A percentile compares a stretch with the other conserved stretches of the same genome.
Evolutionary conservation across 164 flowering plant genomes (phyloP).

Genomic region (Stephania yunnanensis): DNA sequence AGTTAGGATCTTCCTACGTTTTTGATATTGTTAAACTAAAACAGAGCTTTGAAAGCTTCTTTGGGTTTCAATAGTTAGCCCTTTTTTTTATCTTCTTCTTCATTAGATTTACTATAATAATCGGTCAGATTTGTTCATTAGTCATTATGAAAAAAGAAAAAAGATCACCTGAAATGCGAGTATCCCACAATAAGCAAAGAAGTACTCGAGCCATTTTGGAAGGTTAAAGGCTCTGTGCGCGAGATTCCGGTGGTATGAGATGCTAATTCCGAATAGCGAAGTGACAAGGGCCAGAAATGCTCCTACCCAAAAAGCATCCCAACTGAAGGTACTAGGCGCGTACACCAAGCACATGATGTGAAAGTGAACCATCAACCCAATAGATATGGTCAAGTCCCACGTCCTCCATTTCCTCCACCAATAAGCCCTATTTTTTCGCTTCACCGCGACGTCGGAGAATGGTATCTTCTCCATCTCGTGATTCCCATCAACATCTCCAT

Average conservation of each 20-base stretch:
- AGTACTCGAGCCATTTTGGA: slow-evolving; percentile 83
- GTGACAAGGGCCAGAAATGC: slow-evolving; percentile 40
- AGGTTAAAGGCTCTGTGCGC: slow-evolving; percentile 76
- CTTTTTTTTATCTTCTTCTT: no score
- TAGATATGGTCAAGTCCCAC: slow-evolving; percentile 28
- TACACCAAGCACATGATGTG: slow-evolving; percentile 43
- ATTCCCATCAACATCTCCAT: no score
- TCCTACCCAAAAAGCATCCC: slow-evolving; percentile 51
- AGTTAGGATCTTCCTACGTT: no score
- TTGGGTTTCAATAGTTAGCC: no score
- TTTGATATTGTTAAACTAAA: no score
- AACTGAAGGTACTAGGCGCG: slow-evolving; percentile 60
- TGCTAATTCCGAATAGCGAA: slow-evolving; percentile 67
- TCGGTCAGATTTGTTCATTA: no score
- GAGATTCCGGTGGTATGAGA: slow-evolving; percentile 73
- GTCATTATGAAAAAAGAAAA: neutral
- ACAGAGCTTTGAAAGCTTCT: no score
- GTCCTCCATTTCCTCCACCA: slow-evolving; percentile 42
- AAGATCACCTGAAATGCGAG: slow-evolving; percentile 59
- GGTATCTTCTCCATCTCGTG: neutral
- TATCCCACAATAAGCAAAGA: slow-evolving; percentile 70
- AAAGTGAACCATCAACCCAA: slow-evolving; percentile 29
- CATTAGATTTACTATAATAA: no score
- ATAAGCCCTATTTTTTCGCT: slow-evolving; percentile 24
- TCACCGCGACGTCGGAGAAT: slow-evolving; percentile 2